Percentiles rank a stretch among this genome's conserved stretches.
phyloP scores from a whole-genome alignment of 1,139 yeast genomes.

The Candida sp. region DNA sequence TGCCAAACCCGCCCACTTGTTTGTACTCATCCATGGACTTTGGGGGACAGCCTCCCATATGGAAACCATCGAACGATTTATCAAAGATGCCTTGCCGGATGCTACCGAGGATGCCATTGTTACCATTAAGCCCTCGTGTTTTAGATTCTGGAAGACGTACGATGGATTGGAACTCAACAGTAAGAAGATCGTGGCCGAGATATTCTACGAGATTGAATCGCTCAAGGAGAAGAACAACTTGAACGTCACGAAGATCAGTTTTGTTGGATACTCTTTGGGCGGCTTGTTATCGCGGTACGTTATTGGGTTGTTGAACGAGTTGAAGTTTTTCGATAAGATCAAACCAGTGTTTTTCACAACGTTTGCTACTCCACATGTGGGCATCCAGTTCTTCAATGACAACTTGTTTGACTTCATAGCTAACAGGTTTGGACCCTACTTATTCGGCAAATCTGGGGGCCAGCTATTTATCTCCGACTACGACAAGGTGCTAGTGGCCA shows the following conservation, averaged over 20 bases:
- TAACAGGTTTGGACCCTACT: conserved; percentile 61
- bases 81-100: conserved; percentile 42
- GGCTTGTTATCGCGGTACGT: conserved; percentile 60
- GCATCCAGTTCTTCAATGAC: conserved; percentile 56
- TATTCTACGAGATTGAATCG: conserved; percentile 58
- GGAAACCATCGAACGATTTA: conserved; percentile 57
- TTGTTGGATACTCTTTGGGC: conserved; percentile 50
- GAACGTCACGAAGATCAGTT: conserved; percentile 41
- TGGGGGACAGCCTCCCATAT: conserved; percentile 88
- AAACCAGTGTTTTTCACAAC: conserved; percentile 74
- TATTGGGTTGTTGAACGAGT: conserved; percentile 64
- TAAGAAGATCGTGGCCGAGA: conserved; percentile 66
- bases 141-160: conserved; percentile 77
- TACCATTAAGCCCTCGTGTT: conserved; percentile 69
- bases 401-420: conserved; percentile 48
- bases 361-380: conserved; percentile 93
- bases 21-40: conserved; percentile 85
- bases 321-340: conserved; percentile 60
- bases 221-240: conserved; percentile 42
- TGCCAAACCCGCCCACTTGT: conserved; percentile 54
- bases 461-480: conserved; percentile 66
- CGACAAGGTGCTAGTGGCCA: conserved; percentile 46
- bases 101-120: conserved; percentile 48
- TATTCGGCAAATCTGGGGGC: conserved; percentile 76
- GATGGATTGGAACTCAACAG: conserved; percentile 85